Percentiles rank a stretch among this genome's conserved stretches.
Conservation (phyloP, 1,139 yeast genomes). For the Debaryomyces nepalensis region DNA sequence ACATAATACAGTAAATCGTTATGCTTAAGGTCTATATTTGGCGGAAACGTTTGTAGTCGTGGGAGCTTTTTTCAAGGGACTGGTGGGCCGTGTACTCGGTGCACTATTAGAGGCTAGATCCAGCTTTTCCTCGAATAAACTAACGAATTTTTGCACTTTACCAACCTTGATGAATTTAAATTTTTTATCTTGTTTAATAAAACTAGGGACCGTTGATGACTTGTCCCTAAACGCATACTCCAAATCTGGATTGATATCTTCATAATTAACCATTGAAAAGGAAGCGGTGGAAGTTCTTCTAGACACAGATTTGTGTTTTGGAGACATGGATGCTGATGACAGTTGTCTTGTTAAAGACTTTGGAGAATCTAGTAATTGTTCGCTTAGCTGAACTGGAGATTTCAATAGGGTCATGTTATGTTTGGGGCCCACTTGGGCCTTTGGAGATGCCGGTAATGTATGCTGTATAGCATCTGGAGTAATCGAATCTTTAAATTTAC, state of each 20-base stretch:
- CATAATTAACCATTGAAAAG: constrained; percentile 27
- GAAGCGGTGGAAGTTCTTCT: constrained; percentile 28
- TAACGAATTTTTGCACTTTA: constrained; percentile 53
- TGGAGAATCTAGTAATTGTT: constrained; percentile 1
- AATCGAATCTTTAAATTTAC: constrained; percentile 20
- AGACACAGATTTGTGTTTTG: constrained; percentile 22
- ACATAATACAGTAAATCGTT: constrained; percentile 14
- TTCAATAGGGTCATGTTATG: background rate
- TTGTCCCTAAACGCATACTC: constrained; percentile 38
- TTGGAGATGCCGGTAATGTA: background rate
- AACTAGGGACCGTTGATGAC: constrained; percentile 41
- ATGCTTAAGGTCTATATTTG: constrained; percentile 12
- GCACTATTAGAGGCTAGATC: constrained; percentile 19
- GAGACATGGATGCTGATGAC: constrained; percentile 24
- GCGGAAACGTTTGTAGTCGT: background rate
- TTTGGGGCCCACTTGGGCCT: background rate
- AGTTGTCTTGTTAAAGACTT: constrained; percentile 15
- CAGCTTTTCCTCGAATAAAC: constrained; percentile 47
- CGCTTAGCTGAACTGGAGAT: background rate
- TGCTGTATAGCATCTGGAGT: constrained; percentile 17
- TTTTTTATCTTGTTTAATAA: constrained; percentile 48
- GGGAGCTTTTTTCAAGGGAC: constrained; percentile 12
- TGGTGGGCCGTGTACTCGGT: constrained; percentile 13
- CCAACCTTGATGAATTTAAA: constrained; percentile 54
- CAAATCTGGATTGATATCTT: constrained; percentile 28